These are phyloP conservation scores for Solanum chmielewskii DNA, from an alignment of 257 asterid species.

Conservation along the genomic window DNA sequence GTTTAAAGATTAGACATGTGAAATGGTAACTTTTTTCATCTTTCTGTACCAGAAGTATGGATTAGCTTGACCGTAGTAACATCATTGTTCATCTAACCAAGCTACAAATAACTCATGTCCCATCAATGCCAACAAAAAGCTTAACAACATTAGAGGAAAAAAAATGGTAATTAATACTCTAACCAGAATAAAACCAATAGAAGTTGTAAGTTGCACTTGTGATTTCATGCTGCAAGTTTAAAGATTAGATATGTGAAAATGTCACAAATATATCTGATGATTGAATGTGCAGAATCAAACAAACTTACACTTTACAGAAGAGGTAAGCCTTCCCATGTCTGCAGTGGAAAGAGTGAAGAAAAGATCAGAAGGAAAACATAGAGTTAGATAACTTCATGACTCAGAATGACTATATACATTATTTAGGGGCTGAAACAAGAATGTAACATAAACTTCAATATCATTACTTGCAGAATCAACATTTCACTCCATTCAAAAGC, in stretches of 20 bases:
- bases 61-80: neutral
- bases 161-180: neutral
- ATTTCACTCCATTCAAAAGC: neutral
- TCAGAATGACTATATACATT: neutral
- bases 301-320: conserved; percentile 69
- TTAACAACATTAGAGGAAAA: neutral
- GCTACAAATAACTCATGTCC: neutral
- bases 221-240: neutral
- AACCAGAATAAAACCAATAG: neutral
- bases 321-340: conserved; percentile 75
- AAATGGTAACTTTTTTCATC: neutral
- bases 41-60: neutral
- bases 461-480: neutral
- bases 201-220: neutral
- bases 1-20: no score
- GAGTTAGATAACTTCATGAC: conserved; percentile 1
- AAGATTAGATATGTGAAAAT: neutral
- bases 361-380: conserved; percentile 4
- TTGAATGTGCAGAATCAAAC: conserved; percentile 9
- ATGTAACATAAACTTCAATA: neutral
- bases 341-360: conserved; percentile 48
- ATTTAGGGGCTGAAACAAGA: neutral
- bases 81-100: neutral
- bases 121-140: neutral
- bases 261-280: neutral